Conservation (phyloP, 2,329 filamentous ascomycete species). For the Pseudopithomyces maydicus region DNA sequence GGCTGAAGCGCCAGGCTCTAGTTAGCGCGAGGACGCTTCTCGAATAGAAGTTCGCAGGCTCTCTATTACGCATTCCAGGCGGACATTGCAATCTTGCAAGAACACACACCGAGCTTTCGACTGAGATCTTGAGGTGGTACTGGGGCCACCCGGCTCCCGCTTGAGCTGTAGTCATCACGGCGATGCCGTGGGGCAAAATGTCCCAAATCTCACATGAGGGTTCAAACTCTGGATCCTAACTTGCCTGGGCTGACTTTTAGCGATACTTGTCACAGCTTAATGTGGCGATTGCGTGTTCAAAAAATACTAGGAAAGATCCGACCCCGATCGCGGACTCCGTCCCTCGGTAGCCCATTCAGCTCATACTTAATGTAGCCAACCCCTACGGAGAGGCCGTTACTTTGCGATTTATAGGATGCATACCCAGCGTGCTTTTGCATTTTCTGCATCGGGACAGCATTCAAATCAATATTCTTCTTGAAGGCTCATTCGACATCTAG, state of each 20-base stretch:
- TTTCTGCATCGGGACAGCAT: too few relatives aligned
- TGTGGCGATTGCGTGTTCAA: neutral
- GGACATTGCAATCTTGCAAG: neutral
- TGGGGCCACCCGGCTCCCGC: neutral
- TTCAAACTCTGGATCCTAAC: neutral
- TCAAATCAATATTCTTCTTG: neutral
- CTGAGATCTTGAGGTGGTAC: neutral
- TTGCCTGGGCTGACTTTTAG: neutral
- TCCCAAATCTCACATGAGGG: neutral
- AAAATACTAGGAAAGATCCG: neutral
- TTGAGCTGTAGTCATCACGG: neutral
- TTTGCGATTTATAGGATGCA: too few relatives aligned
- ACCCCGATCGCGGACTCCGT: neutral
- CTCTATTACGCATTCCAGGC: neutral
- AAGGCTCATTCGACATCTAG: neutral
- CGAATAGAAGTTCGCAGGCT: neutral
- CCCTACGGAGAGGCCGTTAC: neutral
- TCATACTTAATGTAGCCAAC: neutral
- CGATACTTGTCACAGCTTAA: neutral
- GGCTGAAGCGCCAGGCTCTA: neutral
- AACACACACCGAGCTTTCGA: neutral
- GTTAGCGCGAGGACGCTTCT: neutral
- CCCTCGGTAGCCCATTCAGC: neutral
- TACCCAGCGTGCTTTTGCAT: too few relatives aligned
- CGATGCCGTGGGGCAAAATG: neutral